Evolutionary conservation across 75 land plant species (phyloP).

Genomic region (Picea glauca): DNA sequence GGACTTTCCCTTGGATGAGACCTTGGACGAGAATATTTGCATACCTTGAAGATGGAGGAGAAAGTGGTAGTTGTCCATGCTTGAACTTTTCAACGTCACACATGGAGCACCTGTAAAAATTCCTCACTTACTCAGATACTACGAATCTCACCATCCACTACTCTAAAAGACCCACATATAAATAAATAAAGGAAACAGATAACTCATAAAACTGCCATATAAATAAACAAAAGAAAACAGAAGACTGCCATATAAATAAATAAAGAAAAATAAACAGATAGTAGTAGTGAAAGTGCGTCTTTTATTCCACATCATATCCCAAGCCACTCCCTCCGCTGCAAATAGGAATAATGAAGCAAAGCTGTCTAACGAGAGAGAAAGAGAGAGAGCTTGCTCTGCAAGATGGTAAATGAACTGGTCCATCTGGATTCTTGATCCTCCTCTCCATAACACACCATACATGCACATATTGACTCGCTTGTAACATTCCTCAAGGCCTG

Average conservation of each 20-base stretch:
- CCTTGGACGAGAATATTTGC: slow-evolving; percentile 29
- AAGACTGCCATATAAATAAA: not conserved
- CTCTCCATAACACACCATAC: too few species aligned
- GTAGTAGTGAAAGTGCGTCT: not conserved
- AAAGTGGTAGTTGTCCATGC: slow-evolving; percentile 31
- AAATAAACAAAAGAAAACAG: not conserved
- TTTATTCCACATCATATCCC: not conserved
- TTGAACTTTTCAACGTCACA: slow-evolving; percentile 36
- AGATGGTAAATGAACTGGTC: too few species aligned
- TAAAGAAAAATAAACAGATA: not conserved
- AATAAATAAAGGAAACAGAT: not conserved
- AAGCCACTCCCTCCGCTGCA: too few species aligned
- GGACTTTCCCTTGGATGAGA: slow-evolving; percentile 43
- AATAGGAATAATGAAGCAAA: too few species aligned
- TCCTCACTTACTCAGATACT: not conserved
- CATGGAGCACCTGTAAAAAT: slow-evolving; percentile 38
- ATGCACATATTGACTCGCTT: too few species aligned
- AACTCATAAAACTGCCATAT: not conserved
- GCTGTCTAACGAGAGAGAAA: too few species aligned
- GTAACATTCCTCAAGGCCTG: too few species aligned
- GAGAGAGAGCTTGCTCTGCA: too few species aligned
- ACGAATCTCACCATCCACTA: not conserved
- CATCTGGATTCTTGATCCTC: too few species aligned
- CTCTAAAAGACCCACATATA: not conserved
- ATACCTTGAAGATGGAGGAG: slow-evolving; percentile 31